These are phyloP conservation scores for Vitellaria paradoxa DNA, from an alignment of 179 eudicot species.

Conservation along the genomic window DNA sequence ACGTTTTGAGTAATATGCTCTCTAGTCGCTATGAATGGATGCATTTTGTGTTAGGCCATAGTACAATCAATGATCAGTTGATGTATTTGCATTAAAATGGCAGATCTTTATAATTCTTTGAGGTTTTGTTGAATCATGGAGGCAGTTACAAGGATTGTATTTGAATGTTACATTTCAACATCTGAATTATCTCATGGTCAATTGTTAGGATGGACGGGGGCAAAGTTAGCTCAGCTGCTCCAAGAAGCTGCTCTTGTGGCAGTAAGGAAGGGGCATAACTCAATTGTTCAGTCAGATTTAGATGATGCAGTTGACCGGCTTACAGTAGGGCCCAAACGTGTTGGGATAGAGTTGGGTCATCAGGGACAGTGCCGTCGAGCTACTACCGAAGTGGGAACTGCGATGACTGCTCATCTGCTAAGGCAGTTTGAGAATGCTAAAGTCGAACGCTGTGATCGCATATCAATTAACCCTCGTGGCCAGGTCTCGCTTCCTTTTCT, in stretches of 20 bases:
- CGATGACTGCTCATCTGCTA: conserved; percentile 75
- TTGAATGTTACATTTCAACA: neutral
- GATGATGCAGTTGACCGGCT: conserved; percentile 96
- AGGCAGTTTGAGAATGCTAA: conserved; percentile 75
- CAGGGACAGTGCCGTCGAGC: conserved; percentile 92
- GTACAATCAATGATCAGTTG: neutral
- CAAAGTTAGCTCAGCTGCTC: conserved; percentile 87
- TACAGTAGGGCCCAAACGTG: conserved; percentile 81
- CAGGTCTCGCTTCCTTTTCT: conserved; percentile 37
- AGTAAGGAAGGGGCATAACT: conserved; percentile 73
- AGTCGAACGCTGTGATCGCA: conserved; percentile 80
- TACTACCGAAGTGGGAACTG: conserved; percentile 74
- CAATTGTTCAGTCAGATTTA: conserved; percentile 65
- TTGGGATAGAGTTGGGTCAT: conserved; percentile 68
- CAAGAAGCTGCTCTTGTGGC: conserved; percentile 98
- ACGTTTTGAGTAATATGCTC: neutral
- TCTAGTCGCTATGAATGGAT: neutral
- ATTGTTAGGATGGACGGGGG: conserved; percentile 85
- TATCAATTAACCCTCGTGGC: conserved; percentile 89
- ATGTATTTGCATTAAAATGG: neutral
- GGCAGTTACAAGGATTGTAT: neutral
- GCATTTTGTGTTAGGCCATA: neutral
- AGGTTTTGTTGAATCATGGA: neutral
- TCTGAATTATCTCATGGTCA: neutral
- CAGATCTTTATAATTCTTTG: neutral